Evolutionary conservation across 2,329 filamentous ascomycete genomes (phyloP).

Genomic region (Thielaviopsis euricoi): DNA sequence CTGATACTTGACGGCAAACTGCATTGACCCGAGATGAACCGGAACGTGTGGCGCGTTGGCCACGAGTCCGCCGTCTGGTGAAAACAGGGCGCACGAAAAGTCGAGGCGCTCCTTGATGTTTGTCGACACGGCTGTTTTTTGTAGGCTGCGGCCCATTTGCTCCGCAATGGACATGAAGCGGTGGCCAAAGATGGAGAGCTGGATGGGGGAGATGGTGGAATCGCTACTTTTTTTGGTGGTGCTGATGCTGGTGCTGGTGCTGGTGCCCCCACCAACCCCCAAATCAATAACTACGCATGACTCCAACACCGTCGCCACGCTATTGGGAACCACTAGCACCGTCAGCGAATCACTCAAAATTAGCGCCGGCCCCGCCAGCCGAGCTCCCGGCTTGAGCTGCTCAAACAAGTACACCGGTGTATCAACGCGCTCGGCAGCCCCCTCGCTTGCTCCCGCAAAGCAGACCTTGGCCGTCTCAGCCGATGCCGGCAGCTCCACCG

Average conservation of each 20-base stretch:
- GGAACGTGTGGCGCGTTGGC: slow-evolving; percentile 68
- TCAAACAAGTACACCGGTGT: slow-evolving; percentile 75
- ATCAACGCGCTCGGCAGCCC: slow-evolving; percentile 46
- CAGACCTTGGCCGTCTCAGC: slow-evolving; percentile 53
- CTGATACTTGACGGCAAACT: slow-evolving; percentile 62
- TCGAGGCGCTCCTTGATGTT: slow-evolving; percentile 73
- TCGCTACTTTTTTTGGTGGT: neutral
- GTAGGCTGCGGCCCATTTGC: slow-evolving; percentile 64
- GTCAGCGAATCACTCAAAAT: slow-evolving; percentile 81
- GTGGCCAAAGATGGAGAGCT: slow-evolving; percentile 66
- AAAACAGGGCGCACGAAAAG: slow-evolving; percentile 70
- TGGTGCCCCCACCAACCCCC: slow-evolving; percentile 37
- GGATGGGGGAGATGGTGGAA: slow-evolving; percentile 44
- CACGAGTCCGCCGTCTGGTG: slow-evolving; percentile 56
- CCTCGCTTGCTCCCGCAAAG: slow-evolving; percentile 37
- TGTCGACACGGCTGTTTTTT: slow-evolving; percentile 66
- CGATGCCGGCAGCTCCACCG: slow-evolving; percentile 35
- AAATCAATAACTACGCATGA: slow-evolving; percentile 86
- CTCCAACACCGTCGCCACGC: slow-evolving; percentile 60
- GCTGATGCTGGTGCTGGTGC: neutral
- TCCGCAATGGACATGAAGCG: slow-evolving; percentile 78
- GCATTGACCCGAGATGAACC: slow-evolving; percentile 70
- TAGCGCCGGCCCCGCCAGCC: slow-evolving; percentile 65
- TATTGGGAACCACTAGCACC: slow-evolving; percentile 69
- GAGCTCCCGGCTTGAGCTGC: slow-evolving; percentile 54